A percentile compares a stretch with the other conserved stretches of the same genome.
Evolutionary conservation across 768 basidiomycete species (phyloP).

Genomic region (Clitopilus hobsonii): DNA sequence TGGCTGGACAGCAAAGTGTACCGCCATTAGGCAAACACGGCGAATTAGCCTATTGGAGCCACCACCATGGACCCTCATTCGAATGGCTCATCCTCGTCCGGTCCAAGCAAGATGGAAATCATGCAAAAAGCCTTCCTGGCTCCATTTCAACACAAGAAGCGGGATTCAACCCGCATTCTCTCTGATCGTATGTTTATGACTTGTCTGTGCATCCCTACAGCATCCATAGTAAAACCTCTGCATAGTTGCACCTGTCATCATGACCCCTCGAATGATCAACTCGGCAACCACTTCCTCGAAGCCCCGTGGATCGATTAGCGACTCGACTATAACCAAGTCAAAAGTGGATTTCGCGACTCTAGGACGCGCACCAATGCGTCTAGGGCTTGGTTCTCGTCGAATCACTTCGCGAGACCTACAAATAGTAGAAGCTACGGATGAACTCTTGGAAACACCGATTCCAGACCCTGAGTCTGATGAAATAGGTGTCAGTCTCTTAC

Average conservation of each 20-base stretch:
- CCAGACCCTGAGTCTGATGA: constrained; percentile 73
- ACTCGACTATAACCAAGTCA: constrained; percentile 28
- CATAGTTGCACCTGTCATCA: constrained; percentile 81
- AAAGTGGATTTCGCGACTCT: constrained; percentile 72
- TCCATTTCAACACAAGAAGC: constrained; percentile 65
- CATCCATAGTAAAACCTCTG: too few species aligned
- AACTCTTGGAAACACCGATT: constrained; percentile 64
- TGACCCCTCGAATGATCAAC: constrained; percentile 82
- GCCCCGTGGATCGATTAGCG: constrained; percentile 28
- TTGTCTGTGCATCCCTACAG: constrained; percentile 3
- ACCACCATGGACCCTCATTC: constrained; percentile 32
- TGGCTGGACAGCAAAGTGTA: constrained; percentile 33
- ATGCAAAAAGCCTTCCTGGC: constrained; percentile 70
- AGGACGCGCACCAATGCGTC: constrained; percentile 70
- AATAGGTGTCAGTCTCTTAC: constrained; percentile 72
- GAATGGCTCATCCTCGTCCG: constrained; percentile 26
- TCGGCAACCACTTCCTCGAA: constrained; percentile 65
- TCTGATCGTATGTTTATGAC: constrained; percentile 57
- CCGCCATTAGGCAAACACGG: constrained; percentile 22
- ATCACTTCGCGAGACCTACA: constrained; percentile 82
- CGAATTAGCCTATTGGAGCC: constrained; percentile 33
- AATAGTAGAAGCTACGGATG: constrained; percentile 77
- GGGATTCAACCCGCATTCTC: constrained; percentile 67
- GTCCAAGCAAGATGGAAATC: constrained; percentile 49
- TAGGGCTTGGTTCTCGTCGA: constrained; percentile 60